phyloP scores from a whole-genome alignment of 441 rosid species.

The Breynia disticha region DNA sequence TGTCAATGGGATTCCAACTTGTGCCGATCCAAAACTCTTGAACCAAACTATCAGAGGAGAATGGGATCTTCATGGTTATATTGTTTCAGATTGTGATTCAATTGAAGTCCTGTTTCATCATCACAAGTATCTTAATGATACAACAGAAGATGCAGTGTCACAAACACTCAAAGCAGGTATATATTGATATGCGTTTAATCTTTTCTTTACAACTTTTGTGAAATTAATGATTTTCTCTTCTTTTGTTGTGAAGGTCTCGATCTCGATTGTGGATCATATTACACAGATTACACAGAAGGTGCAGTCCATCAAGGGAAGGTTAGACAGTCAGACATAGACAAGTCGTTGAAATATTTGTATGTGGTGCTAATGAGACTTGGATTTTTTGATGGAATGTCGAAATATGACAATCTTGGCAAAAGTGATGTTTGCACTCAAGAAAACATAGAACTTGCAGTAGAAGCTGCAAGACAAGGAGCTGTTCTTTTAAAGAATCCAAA shows the following conservation, averaged over 20 bases:
- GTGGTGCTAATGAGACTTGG: constrained; percentile 49
- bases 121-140: constrained; percentile 19
- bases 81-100: constrained; percentile 55
- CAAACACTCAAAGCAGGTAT: constrained; percentile 34
- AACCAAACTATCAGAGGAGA: constrained; percentile 31
- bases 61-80: constrained; percentile 56
- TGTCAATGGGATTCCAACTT: constrained; percentile 62
- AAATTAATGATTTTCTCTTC: too few relatives aligned
- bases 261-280: constrained; percentile 40
- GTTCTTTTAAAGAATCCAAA: constrained; percentile 42
- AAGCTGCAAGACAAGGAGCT: constrained; percentile 48
- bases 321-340: constrained; percentile 31
- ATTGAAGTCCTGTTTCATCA: constrained; percentile 22
- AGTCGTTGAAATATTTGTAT: constrained; percentile 26
- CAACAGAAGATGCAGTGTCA: constrained; percentile 43
- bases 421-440: constrained; percentile 31
- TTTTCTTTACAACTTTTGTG: not conserved
- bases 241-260: constrained; percentile 27
- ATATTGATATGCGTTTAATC: not conserved
- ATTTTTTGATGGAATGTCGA: constrained; percentile 32
- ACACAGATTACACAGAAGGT: constrained; percentile 18
- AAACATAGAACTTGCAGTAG: constrained; percentile 32
- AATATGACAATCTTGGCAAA: constrained; percentile 8
- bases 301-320: constrained; percentile 35
- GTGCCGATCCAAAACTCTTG: constrained; percentile 48